Conservation (phyloP, 192 early-diverging fungal species). For the Backusella tarrabulga region DNA sequence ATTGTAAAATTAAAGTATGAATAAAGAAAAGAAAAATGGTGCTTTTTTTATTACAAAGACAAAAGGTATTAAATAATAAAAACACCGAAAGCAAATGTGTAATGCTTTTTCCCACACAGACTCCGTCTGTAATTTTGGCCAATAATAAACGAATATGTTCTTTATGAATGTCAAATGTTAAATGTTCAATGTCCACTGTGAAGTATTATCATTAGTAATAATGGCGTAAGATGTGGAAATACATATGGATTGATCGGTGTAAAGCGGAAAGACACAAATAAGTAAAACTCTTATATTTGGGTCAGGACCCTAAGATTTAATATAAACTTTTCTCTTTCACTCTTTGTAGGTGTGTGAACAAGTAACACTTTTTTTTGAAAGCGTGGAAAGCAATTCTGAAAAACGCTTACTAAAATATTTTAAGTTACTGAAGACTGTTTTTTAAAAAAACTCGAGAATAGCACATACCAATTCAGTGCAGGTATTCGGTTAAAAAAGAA, state of each 20-base stretch:
- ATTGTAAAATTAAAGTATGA: neutral
- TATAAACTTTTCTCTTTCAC: neutral
- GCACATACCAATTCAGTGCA: no score
- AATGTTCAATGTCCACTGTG: neutral
- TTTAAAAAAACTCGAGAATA: no score
- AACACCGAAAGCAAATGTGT: neutral
- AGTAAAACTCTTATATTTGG: neutral
- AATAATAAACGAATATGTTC: neutral
- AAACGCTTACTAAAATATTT: neutral
- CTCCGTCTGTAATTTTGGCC: neutral
- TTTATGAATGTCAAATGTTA: neutral
- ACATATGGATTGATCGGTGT: neutral
- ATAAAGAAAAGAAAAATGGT: neutral
- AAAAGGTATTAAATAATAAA: neutral
- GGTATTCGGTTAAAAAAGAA: no score
- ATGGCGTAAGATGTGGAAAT: no score
- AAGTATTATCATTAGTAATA: neutral
- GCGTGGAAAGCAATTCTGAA: neutral
- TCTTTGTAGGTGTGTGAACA: neutral
- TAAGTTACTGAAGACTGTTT: no score
- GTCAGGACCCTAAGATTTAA: neutral
- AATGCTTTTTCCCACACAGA: conserved; percentile 4
- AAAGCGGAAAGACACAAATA: neutral
- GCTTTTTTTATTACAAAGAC: neutral
- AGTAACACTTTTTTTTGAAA: neutral